Conservation (phyloP, 2,329 filamentous ascomycete species). For the Lachnellula suecica region DNA sequence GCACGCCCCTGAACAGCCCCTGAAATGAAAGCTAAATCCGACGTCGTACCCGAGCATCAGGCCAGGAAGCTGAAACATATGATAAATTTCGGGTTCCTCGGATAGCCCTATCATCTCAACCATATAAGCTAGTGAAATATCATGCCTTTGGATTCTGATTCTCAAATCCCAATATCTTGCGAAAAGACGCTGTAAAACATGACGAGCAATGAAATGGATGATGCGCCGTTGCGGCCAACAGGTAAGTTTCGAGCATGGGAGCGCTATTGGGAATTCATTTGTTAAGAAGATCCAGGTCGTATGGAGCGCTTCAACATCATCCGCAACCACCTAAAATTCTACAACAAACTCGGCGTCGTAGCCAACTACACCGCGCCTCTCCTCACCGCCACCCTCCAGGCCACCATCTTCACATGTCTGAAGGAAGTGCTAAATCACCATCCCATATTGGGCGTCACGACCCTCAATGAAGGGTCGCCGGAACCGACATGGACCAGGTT, state of each 20-base stretch:
- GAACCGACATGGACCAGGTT: conserved; percentile 19
- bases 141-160: not conserved
- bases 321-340: conserved; percentile 21
- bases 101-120: too few species aligned
- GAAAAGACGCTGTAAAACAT: not conserved
- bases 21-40: not conserved
- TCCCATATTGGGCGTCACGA: conserved; percentile 17
- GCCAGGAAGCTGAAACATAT: too few species aligned
- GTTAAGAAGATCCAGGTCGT: conserved; percentile 8
- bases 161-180: not conserved
- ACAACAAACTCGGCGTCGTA: conserved; percentile 21
- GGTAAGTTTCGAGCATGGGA: not conserved
- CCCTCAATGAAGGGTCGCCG: conserved; percentile 12
- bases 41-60: too few species aligned
- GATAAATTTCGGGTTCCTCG: not conserved
- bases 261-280: not conserved
- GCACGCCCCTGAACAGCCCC: not conserved
- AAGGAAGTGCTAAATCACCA: conserved; percentile 12
- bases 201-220: not conserved
- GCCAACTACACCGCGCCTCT: conserved; percentile 19
- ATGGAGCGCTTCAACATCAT: conserved; percentile 22
- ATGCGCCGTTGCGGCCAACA: conserved; percentile 8
- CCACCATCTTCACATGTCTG: conserved; percentile 15
- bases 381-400: not conserved
- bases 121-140: too few species aligned